Conservation (phyloP, 495 filamentous ascomycete genomes). For the Podospora conica region DNA sequence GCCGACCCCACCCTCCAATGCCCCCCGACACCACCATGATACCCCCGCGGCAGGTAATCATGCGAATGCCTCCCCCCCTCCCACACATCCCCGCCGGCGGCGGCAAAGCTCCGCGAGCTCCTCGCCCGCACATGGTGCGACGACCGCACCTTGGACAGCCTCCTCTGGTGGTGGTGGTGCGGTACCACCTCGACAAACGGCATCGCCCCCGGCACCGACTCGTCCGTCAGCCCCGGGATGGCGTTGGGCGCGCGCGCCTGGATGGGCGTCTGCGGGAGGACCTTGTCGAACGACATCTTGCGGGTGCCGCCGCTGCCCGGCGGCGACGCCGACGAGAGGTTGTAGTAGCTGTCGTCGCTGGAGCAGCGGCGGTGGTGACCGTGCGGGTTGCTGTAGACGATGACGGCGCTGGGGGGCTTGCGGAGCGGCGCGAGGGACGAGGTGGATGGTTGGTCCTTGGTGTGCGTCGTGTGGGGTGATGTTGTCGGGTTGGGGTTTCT, state of each 20-base stretch:
- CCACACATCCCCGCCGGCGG: constrained; percentile 17
- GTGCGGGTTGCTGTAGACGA: constrained; percentile 37
- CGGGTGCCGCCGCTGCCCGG: constrained; percentile 15
- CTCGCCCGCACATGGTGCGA: constrained; percentile 32
- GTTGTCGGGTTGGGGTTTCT: constrained; percentile 20
- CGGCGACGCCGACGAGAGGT: constrained; percentile 19
- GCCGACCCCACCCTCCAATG: neutral
- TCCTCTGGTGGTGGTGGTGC: constrained; percentile 34
- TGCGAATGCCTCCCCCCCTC: constrained; percentile 25
- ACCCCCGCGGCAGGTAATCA: constrained; percentile 11
- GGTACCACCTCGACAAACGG: constrained; percentile 38
- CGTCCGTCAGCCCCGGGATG: constrained; percentile 43
- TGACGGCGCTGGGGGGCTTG: constrained; percentile 37
- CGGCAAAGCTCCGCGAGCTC: constrained; percentile 35
- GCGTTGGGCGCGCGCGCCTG: constrained; percentile 44
- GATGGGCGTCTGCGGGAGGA: constrained; percentile 38
- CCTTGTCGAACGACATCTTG: constrained; percentile 35
- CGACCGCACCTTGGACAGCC: constrained; percentile 36
- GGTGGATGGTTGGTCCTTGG: constrained; percentile 22
- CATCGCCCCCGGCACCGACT: constrained; percentile 42
- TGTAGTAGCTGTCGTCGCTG: constrained; percentile 31
- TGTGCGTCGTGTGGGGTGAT: constrained; percentile 30
- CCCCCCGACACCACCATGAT: constrained; percentile 14
- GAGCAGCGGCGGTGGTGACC: constrained; percentile 26
- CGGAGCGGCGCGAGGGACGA: constrained; percentile 20